Evolutionary conservation across 2,329 filamentous ascomycete species (phyloP).

Genomic region (Fusarium oligoseptatum): DNA sequence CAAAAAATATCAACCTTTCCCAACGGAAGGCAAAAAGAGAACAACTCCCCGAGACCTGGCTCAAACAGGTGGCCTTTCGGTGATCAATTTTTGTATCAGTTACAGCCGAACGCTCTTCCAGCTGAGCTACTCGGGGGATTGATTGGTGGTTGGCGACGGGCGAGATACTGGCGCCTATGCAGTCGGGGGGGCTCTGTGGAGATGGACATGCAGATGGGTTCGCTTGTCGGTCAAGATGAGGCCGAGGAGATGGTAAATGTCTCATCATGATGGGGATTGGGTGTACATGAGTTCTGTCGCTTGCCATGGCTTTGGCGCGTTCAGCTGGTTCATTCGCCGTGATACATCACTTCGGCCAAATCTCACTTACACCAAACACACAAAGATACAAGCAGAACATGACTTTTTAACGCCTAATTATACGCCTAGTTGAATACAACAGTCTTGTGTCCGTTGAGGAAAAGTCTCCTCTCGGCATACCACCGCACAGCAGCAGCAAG

Average conservation of each 20-base stretch:
- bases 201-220: background rate
- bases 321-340: background rate
- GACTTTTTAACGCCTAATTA: constrained; percentile 8
- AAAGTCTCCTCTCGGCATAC: constrained; percentile 82
- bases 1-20: background rate
- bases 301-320: background rate
- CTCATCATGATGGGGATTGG: background rate
- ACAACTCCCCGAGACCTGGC: constrained; percentile 37
- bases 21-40: constrained; percentile 15
- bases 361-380: background rate
- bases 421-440: constrained; percentile 73
- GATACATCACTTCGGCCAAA: background rate
- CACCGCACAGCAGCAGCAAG: constrained; percentile 86
- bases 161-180: background rate
- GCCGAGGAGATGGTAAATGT: background rate
- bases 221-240: background rate
- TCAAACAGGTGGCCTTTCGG: constrained; percentile 43
- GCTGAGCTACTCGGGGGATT: constrained; percentile 44
- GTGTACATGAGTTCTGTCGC: background rate
- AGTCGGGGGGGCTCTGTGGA: background rate
- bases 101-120: constrained; percentile 48
- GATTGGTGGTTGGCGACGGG: background rate
- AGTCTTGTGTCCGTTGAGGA: constrained; percentile 84
- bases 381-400: background rate
- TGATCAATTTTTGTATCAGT: constrained; percentile 24